Evolutionary conservation across 371 early-diverging fungal genomes (phyloP).

Genomic region (Rhizomucor miehei): DNA sequence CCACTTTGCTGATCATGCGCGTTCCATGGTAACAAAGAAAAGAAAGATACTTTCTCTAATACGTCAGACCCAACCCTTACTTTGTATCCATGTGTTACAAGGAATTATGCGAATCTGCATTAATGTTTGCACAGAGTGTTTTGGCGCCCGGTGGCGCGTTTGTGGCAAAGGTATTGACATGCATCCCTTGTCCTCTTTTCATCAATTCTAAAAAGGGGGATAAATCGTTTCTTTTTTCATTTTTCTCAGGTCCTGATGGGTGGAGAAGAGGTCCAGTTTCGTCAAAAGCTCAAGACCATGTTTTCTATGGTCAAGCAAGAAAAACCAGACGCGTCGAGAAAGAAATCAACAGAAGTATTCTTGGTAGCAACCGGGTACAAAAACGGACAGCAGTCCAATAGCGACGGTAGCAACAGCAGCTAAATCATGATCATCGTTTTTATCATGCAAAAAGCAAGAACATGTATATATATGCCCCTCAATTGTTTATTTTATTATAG

Average conservation of each 20-base stretch:
- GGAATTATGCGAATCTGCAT: conserved; percentile 69
- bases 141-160: conserved; percentile 63
- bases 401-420: not conserved
- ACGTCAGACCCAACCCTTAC: not conserved
- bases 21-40: conserved; percentile 43
- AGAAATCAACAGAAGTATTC: conserved; percentile 76
- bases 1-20: conserved; percentile 49
- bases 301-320: conserved; percentile 55
- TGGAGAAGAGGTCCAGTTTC: conserved; percentile 54
- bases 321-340: conserved; percentile 72
- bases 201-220: not conserved
- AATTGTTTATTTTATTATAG: no score
- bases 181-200: conserved; percentile 8
- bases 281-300: conserved; percentile 29
- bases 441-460: not conserved
- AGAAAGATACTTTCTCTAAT: no score
- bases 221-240: no score
- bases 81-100: conserved; percentile 4
- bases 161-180: conserved; percentile 64
- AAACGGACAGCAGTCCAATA: not conserved
- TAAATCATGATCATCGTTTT: not conserved
- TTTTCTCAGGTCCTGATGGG: conserved; percentile 70
- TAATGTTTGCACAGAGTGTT: conserved; percentile 59
- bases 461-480: not conserved
- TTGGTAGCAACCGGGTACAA: conserved; percentile 59